phyloP scores from a whole-genome alignment of 2,329 filamentous ascomycete genomes.

The Aspergillus piperis region DNA sequence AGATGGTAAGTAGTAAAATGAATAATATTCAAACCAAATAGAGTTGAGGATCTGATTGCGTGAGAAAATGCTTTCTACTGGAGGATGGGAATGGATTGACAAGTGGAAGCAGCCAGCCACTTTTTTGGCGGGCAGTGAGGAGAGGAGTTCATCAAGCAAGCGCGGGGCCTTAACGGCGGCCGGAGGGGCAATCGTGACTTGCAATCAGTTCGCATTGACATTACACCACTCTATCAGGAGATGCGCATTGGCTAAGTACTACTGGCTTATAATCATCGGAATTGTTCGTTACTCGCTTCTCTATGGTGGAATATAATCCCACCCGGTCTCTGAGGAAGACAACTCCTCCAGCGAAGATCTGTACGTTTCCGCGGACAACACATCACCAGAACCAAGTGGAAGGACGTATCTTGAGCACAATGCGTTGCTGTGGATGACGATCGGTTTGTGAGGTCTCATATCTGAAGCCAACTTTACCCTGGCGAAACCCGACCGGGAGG shows the following conservation, averaged over 20 bases:
- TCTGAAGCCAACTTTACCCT: background rate
- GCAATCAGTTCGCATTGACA: background rate
- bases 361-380: conserved; percentile 3
- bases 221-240: background rate
- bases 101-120: background rate
- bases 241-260: background rate
- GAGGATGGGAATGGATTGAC: background rate
- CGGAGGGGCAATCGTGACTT: background rate
- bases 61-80: background rate
- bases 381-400: background rate
- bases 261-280: no score
- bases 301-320: background rate
- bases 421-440: background rate
- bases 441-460: background rate
- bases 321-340: background rate
- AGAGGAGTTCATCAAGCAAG: background rate
- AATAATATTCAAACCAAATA: background rate
- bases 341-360: background rate
- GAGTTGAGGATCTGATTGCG: background rate
- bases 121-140: no score
- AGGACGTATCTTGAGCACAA: background rate
- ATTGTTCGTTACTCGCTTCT: background rate
- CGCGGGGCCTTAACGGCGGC: background rate
- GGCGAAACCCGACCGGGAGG: background rate
- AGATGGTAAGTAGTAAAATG: background rate